phyloP scores from a whole-genome alignment of 2,329 filamentous ascomycete species.

The Zarea fungicola region DNA sequence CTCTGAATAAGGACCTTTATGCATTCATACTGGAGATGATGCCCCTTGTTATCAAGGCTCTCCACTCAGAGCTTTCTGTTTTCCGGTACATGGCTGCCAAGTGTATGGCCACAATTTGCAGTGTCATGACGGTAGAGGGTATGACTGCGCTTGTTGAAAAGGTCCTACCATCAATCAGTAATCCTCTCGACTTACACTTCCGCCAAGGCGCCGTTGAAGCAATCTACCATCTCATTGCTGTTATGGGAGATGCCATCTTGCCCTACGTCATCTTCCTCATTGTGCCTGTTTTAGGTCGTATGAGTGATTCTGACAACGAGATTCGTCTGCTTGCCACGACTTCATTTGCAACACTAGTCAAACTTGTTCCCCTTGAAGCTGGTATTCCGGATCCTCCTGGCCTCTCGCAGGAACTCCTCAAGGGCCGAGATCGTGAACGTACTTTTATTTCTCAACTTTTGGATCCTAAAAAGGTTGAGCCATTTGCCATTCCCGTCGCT shows the following conservation, averaged over 20 bases:
- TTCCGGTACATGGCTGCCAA: constrained; percentile 96
- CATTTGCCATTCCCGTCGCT: constrained; percentile 87
- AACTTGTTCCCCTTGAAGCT: constrained; percentile 92
- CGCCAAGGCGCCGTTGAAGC: constrained; percentile 92
- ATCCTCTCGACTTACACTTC: constrained; percentile 79
- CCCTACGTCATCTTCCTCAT: constrained; percentile 99
- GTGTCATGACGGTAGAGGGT: constrained; percentile 87
- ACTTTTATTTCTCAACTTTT: constrained; percentile 96
- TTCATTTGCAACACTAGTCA: constrained; percentile 93
- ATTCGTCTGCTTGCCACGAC: constrained; percentile 92
- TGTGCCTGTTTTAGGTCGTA: constrained; percentile 90
- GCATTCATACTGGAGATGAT: constrained; percentile 77
- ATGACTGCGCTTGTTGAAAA: constrained; percentile 95
- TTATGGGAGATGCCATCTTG: constrained; percentile 94
- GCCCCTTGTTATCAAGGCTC: constrained; percentile 78
- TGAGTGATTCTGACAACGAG: constrained; percentile 98
- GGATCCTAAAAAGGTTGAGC: constrained; percentile 93
- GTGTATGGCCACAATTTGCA: constrained; percentile 95
- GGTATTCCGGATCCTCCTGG: constrained; percentile 96
- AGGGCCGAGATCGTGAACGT: constrained; percentile 86
- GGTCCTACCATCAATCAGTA: constrained; percentile 86
- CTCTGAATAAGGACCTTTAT: constrained; percentile 68
- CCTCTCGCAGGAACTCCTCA: constrained; percentile 78
- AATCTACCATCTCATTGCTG: constrained; percentile 94
- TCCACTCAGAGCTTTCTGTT: constrained; percentile 84